These are phyloP conservation scores for Cylindrodendrum hubeiense DNA, from an alignment of 2,329 filamentous ascomycete genomes.

Conservation along the genomic window DNA sequence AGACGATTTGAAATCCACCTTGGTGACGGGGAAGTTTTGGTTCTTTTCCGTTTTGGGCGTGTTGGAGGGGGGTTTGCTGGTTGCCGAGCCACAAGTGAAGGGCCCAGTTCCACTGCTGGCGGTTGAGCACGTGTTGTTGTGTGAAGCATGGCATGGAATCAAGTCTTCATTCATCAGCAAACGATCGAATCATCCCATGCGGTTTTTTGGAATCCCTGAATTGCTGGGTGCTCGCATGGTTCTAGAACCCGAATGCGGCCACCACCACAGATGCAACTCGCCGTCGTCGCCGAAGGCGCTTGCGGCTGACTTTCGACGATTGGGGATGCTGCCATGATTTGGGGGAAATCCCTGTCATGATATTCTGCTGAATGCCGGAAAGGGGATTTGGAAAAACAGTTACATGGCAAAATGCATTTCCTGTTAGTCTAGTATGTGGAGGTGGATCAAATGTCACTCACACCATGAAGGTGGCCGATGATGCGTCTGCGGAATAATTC, in stretches of 20 bases:
- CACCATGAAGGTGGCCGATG: constrained; percentile 8
- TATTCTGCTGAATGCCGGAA: not conserved
- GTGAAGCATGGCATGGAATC: not conserved
- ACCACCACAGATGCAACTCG: not conserved
- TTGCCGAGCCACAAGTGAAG: constrained; percentile 7
- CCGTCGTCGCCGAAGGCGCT: not conserved
- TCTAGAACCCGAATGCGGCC: not conserved
- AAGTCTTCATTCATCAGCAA: not conserved
- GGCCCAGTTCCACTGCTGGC: not conserved
- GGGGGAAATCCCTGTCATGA: no score
- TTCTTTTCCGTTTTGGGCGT: constrained; percentile 20
- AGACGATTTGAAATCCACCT: constrained; percentile 43
- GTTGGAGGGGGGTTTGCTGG: constrained; percentile 2
- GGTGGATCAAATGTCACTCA: constrained; percentile 10
- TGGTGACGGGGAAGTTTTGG: constrained; percentile 35
- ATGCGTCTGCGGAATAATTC: not conserved
- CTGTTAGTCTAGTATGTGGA: not conserved
- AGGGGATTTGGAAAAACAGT: not conserved
- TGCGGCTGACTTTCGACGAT: not conserved
- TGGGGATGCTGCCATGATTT: no score
- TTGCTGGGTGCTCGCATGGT: not conserved
- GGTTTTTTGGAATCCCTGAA: not conserved
- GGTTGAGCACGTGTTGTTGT: not conserved
- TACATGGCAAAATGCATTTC: not conserved
- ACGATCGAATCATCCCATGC: not conserved